Evolutionary conservation across 345 rosid genomes (phyloP).

Genomic region (Microthlaspi erraticum): DNA sequence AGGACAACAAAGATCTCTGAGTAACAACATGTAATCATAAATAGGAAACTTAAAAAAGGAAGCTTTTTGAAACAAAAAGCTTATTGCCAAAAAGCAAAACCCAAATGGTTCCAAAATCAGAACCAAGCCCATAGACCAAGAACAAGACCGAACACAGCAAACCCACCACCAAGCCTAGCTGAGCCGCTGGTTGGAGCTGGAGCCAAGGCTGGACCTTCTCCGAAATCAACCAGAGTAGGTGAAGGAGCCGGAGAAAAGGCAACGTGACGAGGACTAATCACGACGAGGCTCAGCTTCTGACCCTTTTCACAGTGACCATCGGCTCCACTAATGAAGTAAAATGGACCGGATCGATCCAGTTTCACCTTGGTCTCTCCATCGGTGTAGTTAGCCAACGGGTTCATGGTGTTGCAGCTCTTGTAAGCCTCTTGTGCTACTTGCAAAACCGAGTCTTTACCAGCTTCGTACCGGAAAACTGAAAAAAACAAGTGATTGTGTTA

Average conservation of each 20-base stretch:
- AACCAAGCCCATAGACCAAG: conserved; percentile 42
- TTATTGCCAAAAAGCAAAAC: not conserved
- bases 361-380: conserved; percentile 73
- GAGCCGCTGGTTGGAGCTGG: conserved; percentile 45
- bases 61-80: conserved; percentile 36
- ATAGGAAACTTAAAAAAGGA: not conserved
- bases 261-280: conserved; percentile 47
- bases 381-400: conserved; percentile 62
- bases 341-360: conserved; percentile 65
- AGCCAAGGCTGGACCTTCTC: conserved; percentile 63
- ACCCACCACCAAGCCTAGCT: conserved; percentile 16
- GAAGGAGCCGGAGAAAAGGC: conserved; percentile 78
- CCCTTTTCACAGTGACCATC: conserved; percentile 77
- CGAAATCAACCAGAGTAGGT: conserved; percentile 49
- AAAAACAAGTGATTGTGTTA: not conserved
- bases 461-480: conserved; percentile 37
- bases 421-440: conserved; percentile 69
- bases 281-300: conserved; percentile 73
- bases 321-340: conserved; percentile 81
- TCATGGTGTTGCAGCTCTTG: conserved; percentile 60
- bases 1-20: conserved; percentile 5
- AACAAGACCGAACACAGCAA: conserved; percentile 36
- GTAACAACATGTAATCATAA: conserved; percentile 26
- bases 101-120: conserved; percentile 34
- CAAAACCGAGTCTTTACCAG: conserved; percentile 58